A percentile compares a stretch with the other conserved stretches of the same genome.
These are phyloP conservation scores for Drechslerella dactyloides DNA, from an alignment of 2,329 filamentous ascomycete genomes.

Conservation along the genomic window DNA sequence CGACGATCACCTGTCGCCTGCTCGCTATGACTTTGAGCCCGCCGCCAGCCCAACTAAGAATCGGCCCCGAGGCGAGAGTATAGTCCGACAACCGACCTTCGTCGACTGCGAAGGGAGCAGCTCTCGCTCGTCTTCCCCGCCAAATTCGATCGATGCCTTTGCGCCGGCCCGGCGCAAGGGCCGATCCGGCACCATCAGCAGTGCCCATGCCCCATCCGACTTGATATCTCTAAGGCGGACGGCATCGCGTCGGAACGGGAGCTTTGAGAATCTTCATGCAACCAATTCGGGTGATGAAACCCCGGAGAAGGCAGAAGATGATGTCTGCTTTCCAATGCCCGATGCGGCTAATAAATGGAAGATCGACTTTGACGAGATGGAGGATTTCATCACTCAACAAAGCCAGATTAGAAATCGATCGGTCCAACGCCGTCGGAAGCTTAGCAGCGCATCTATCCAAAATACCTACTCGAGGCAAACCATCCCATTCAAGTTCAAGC, in stretches of 20 bases:
- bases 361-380: constrained; percentile 87
- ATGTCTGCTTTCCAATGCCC: constrained; percentile 85
- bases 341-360: constrained; percentile 79
- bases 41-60: constrained; percentile 87
- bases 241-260: constrained; percentile 52
- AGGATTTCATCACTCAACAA: constrained; percentile 79
- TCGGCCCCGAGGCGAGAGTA: constrained; percentile 73
- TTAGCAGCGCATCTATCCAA: constrained; percentile 51
- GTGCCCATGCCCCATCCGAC: constrained; percentile 64
- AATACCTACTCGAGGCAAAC: constrained; percentile 49
- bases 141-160: constrained; percentile 97
- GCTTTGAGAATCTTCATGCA: constrained; percentile 61
- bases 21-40: constrained; percentile 71
- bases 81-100: constrained; percentile 60
- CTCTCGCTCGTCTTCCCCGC: constrained; percentile 78
- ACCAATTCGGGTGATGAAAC: constrained; percentile 67
- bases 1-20: constrained; percentile 56
- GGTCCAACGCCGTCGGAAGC: constrained; percentile 53
- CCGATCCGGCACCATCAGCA: constrained; percentile 67
- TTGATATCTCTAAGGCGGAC: constrained; percentile 57
- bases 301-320: constrained; percentile 77
- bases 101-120: constrained; percentile 53
- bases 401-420: constrained; percentile 47
- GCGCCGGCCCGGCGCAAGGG: constrained; percentile 76
- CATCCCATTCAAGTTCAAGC: constrained; percentile 46